Evolutionary conservation across 2,329 filamentous ascomycete species (phyloP).

Genomic region (Hymenoscyphus albidus): DNA sequence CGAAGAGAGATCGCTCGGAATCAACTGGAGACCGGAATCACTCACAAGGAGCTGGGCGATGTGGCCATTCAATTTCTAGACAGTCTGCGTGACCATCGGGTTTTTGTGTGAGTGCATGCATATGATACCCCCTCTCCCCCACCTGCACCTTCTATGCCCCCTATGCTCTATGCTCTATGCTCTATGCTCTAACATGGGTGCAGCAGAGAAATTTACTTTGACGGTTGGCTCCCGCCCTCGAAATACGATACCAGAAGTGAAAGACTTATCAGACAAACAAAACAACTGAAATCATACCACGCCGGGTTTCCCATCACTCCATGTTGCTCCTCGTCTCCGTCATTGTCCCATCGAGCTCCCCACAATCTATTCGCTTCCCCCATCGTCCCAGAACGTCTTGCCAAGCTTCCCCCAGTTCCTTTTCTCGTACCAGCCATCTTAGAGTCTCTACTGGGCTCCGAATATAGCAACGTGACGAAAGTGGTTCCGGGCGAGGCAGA

Average conservation of each 20-base stretch:
- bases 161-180: no score
- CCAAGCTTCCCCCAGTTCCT: constrained; percentile 44
- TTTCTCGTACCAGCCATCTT: constrained; percentile 77
- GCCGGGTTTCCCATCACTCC: constrained; percentile 17
- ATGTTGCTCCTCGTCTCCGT: constrained; percentile 18
- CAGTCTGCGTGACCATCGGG: constrained; percentile 49
- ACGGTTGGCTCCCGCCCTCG: constrained; percentile 68
- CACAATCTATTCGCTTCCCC: constrained; percentile 25
- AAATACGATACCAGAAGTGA: constrained; percentile 30
- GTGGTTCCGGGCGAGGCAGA: constrained; percentile 86
- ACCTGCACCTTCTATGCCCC: not conserved
- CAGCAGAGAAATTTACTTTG: constrained; percentile 75
- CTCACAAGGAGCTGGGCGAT: constrained; percentile 60
- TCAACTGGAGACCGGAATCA: constrained; percentile 51
- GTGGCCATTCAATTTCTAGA: constrained; percentile 61
- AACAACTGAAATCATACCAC: constrained; percentile 28
- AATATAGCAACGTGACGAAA: constrained; percentile 43
- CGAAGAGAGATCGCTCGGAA: constrained; percentile 37
- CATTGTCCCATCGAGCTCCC: constrained; percentile 10
- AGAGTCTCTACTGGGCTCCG: constrained; percentile 57
- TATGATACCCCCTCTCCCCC: not conserved
- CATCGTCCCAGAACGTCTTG: constrained; percentile 20
- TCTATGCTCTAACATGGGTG: constrained; percentile 16
- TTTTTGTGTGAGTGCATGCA: constrained; percentile 53
- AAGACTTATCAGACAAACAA: constrained; percentile 27